A percentile compares a stretch with the other conserved stretches of the same genome.
Evolutionary conservation across 148 eudicot species (phyloP).

Genomic region (Rhododendron mucronatum): DNA sequence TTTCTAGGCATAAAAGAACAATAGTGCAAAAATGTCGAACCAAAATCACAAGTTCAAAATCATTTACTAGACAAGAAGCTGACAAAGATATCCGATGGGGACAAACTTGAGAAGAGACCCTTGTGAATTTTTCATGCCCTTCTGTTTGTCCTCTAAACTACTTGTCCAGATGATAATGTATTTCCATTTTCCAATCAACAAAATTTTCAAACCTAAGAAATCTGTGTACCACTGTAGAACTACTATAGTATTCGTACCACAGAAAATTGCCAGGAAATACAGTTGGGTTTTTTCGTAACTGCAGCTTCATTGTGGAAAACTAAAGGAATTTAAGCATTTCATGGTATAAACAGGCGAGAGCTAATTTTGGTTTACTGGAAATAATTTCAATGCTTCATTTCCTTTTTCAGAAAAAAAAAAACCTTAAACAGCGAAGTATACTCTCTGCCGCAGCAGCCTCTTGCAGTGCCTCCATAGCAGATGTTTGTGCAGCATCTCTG

Average conservation of each 20-base stretch:
- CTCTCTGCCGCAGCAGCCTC: conserved; percentile 84
- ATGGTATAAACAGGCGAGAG: neutral
- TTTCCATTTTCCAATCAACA: neutral
- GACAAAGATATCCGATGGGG: neutral
- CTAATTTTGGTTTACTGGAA: neutral
- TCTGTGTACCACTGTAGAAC: neutral
- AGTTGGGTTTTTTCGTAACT: too few species aligned
- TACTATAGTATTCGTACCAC: neutral
- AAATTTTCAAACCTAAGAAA: neutral
- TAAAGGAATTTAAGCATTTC: neutral
- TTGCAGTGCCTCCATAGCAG: conserved; percentile 82
- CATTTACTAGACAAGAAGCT: neutral
- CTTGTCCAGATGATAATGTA: neutral
- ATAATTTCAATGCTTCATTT: neutral
- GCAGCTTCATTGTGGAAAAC: neutral
- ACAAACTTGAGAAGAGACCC: neutral
- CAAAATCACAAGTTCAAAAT: neutral
- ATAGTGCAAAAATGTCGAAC: neutral
- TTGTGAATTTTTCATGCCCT: neutral
- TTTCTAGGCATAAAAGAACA: neutral
- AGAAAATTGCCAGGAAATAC: neutral
- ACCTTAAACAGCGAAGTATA: conserved; percentile 81
- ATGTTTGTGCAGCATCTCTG: conserved; percentile 78
- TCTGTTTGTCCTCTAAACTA: neutral
- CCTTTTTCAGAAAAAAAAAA: neutral